Percentiles rank a stretch among this genome's conserved stretches.
Evolutionary conservation across 2,329 filamentous ascomycete genomes (phyloP).

Genomic region (Aspergillus fijiensis): DNA sequence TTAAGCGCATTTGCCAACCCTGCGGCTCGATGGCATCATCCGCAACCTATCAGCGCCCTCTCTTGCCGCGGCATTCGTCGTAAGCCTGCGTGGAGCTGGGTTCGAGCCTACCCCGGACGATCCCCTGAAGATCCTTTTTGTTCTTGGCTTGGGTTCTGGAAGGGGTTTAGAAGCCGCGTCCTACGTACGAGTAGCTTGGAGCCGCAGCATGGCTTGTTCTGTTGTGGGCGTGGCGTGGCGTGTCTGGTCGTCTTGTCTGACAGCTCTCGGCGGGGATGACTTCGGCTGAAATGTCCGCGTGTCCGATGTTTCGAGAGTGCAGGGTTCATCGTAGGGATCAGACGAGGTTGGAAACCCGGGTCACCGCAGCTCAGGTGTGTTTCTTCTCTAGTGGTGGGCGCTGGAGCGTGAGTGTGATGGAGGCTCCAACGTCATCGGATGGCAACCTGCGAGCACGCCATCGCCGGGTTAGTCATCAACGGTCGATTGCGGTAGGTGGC

Average conservation of each 20-base stretch:
- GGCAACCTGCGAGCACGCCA: neutral
- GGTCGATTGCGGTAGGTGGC: no score
- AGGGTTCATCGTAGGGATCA: neutral
- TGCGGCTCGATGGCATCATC: constrained; percentile 24
- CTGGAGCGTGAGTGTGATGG: neutral
- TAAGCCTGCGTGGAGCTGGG: no score
- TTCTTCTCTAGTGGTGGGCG: no score
- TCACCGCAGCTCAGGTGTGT: no score
- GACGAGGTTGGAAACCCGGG: neutral
- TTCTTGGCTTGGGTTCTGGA: neutral
- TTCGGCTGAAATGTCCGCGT: neutral
- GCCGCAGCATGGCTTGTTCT: no score
- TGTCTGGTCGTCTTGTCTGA: neutral
- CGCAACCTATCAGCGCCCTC: constrained; percentile 6
- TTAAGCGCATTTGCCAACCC: constrained; percentile 12
- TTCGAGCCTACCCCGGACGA: neutral
- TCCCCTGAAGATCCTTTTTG: constrained; percentile 1
- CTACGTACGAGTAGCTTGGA: no score
- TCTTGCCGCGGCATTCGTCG: neutral
- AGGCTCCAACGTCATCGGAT: neutral
- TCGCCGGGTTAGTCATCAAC: neutral
- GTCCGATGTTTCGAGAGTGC: neutral
- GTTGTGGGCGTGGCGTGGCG: neutral
- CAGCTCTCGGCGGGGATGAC: neutral
- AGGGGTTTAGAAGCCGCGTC: neutral